Percentiles rank a stretch among this genome's conserved stretches.
These are phyloP conservation scores for Dimocarpus longan DNA, from an alignment of 345 rosid genomes.

Conservation along the genomic window DNA sequence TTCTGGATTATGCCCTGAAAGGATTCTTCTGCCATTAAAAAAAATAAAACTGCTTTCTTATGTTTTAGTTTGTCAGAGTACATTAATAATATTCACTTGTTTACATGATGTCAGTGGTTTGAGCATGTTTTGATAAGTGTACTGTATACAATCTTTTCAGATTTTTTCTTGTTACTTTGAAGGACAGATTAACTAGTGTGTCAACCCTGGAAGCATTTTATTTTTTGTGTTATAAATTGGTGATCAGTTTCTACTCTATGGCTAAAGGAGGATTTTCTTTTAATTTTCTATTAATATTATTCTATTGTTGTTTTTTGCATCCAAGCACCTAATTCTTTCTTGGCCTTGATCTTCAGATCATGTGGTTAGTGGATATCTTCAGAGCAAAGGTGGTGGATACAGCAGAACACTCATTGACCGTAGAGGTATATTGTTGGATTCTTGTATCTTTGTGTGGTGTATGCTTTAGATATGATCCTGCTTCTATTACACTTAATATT, in stretches of 20 bases:
- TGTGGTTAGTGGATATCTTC: constrained; percentile 91
- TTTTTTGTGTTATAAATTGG: neutral
- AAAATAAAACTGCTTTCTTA: neutral
- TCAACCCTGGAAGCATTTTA: neutral
- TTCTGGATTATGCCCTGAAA: neutral
- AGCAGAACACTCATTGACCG: constrained; percentile 67
- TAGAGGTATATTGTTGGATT: constrained; percentile 59
- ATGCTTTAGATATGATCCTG: neutral
- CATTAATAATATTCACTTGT: neutral
- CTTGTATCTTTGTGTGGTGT: neutral
- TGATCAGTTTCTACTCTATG: neutral
- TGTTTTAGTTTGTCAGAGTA: neutral
- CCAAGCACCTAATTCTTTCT: constrained; percentile 18
- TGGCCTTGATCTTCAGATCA: constrained; percentile 53
- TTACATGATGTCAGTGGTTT: neutral
- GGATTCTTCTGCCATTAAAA: neutral
- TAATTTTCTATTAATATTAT: neutral
- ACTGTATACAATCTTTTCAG: neutral
- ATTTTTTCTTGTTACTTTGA: neutral
- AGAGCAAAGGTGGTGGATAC: constrained; percentile 85
- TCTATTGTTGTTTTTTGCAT: neutral
- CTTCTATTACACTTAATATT: neutral
- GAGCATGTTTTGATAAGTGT: neutral
- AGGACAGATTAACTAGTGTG: neutral
- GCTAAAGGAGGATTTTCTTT: neutral